A percentile compares a stretch with the other conserved stretches of the same genome.
phyloP scores from a whole-genome alignment of 2,329 filamentous ascomycete genomes.

The Malbranchea zuffiana region DNA sequence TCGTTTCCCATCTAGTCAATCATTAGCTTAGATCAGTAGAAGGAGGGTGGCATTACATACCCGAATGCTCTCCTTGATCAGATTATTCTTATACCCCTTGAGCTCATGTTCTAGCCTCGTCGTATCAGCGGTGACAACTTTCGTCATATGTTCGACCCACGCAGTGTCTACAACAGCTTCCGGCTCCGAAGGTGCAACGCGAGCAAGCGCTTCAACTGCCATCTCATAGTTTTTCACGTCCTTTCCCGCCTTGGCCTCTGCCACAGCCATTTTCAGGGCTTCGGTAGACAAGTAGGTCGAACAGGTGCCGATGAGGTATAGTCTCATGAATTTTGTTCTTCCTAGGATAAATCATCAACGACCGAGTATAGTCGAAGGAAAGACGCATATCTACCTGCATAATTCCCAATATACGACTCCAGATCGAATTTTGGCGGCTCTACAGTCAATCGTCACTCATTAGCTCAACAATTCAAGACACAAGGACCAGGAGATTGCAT shows the following conservation, averaged over 20 bases:
- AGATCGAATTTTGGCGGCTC: constrained; percentile 81
- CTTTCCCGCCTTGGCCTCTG: constrained; percentile 62
- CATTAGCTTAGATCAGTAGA: constrained; percentile 4
- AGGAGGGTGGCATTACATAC: constrained; percentile 39
- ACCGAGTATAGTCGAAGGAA: not conserved
- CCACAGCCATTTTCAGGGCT: constrained; percentile 65
- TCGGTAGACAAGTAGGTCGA: constrained; percentile 68
- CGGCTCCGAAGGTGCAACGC: constrained; percentile 54
- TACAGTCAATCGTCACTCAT: too few species aligned
- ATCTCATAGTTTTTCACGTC: constrained; percentile 63
- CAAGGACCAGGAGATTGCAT: too few species aligned
- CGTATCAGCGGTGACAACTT: constrained; percentile 57
- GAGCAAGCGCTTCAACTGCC: constrained; percentile 53
- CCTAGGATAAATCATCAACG: constrained; percentile 41
- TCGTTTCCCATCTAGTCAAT: constrained; percentile 74
- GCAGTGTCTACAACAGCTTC: constrained; percentile 55
- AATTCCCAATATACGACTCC: constrained; percentile 82
- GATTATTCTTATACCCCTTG: constrained; percentile 88
- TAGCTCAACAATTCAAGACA: too few species aligned
- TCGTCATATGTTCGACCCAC: constrained; percentile 64
- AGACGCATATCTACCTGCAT: constrained; percentile 51
- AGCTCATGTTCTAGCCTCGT: constrained; percentile 72
- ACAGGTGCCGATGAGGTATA: constrained; percentile 67
- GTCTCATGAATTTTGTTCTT: constrained; percentile 66
- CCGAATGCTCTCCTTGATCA: constrained; percentile 92